Percentiles rank a stretch among this genome's conserved stretches.
Evolutionary conservation across 306 rosid species (phyloP).

Genomic region (Castanopsis chinensis): DNA sequence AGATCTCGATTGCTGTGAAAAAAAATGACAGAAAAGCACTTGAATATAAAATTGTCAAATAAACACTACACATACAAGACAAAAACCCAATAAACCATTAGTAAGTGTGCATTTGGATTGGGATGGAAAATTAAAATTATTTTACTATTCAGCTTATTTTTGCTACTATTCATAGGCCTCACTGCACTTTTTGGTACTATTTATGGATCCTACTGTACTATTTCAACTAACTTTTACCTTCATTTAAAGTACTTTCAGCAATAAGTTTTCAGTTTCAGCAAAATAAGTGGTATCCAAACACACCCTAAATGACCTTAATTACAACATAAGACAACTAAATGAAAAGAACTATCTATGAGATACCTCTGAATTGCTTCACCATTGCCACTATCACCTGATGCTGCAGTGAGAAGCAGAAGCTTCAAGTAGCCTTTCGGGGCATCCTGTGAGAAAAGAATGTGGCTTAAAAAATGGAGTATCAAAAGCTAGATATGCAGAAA

Average conservation of each 20-base stretch:
- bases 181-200: too few relatives aligned
- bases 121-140: too few relatives aligned
- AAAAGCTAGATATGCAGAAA: background rate
- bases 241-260: too few relatives aligned
- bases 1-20: conserved; percentile 92
- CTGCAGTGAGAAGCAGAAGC: conserved; percentile 90
- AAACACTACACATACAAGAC: conserved; percentile 13
- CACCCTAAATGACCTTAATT: conserved; percentile 1
- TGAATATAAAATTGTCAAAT: background rate
- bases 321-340: conserved; percentile 1
- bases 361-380: conserved; percentile 98
- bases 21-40: conserved; percentile 9
- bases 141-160: too few relatives aligned
- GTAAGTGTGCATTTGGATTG: background rate
- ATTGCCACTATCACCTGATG: conserved; percentile 77
- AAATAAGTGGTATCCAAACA: too few relatives aligned
- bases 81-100: conserved; percentile 16
- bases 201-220: too few relatives aligned
- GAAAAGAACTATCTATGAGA: conserved; percentile 5
- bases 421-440: conserved; percentile 92
- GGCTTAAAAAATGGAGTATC: background rate
- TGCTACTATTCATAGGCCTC: too few relatives aligned
- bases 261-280: too few relatives aligned
- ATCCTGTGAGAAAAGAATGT: conserved; percentile 53
- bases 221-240: too few relatives aligned